A percentile compares a stretch with the other conserved stretches of the same genome.
Conservation (phyloP, 805 yeast genomes). For the Tetrapisispora fleetii region DNA sequence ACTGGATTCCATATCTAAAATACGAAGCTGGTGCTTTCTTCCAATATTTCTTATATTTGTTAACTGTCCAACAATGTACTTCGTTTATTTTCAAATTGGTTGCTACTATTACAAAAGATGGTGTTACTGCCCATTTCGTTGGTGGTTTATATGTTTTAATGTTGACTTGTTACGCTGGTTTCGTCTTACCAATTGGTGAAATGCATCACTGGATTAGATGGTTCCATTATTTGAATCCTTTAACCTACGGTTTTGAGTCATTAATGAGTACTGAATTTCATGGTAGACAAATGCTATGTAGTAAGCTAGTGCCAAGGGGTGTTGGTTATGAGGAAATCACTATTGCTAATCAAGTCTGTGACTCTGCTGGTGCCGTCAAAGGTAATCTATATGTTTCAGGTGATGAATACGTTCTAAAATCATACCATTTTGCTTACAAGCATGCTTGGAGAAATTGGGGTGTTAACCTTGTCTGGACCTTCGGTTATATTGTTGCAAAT, state of each 20-base stretch:
- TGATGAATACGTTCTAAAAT: conserved; percentile 34
- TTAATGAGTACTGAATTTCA: conserved; percentile 50
- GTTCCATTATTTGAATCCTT: conserved; percentile 42
- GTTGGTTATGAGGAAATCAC: conserved; percentile 39
- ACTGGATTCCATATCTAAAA: conserved; percentile 45
- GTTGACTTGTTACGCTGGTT: conserved; percentile 49
- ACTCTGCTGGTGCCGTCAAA: conserved; percentile 40
- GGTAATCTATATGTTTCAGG: conserved; percentile 42
- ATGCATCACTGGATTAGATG: conserved; percentile 59
- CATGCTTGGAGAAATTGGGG: conserved; percentile 61
- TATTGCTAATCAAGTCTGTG: conserved; percentile 38
- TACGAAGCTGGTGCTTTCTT: conserved; percentile 48
- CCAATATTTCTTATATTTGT: conserved; percentile 37
- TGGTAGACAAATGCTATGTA: conserved; percentile 43
- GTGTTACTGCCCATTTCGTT: conserved; percentile 46
- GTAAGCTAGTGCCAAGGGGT: conserved; percentile 43
- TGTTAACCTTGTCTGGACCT: conserved; percentile 40
- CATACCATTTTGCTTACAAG: conserved; percentile 33
- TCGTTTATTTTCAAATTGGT: conserved; percentile 43
- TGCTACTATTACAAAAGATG: conserved; percentile 43
- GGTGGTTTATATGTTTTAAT: conserved; percentile 47
- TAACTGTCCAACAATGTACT: conserved; percentile 42
- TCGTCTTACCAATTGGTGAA: conserved; percentile 35
- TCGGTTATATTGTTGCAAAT: conserved; percentile 28
- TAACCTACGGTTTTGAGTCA: conserved; percentile 42